Base-by-base conservation (phyloP, 2,329 filamentous ascomycete genomes). In the Colletotrichum orchidophilum region DNA sequence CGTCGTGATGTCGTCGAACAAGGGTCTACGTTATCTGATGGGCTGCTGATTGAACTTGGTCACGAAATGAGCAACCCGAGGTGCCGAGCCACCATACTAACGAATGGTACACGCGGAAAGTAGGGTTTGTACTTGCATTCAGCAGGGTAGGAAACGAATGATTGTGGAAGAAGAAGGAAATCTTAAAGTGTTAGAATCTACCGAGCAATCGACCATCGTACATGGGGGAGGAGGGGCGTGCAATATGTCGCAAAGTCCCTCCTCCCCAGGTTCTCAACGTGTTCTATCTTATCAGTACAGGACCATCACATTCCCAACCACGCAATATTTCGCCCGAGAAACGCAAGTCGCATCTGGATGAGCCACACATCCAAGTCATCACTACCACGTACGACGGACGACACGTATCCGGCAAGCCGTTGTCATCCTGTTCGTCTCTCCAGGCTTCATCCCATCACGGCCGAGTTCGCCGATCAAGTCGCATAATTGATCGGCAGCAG, bases 21-120 rank as follows among this genome's bases (percentile, higher is more conserved):
- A 49, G 59, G 65, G 13, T 55, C 35, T 49, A 55, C 58, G 58
- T 59, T 27, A 49, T 67, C 65, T 63, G 29, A 15, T 11, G 39
- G 18, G 39, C 18, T 46, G 39, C 4, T 46, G 15, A 46, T n/a
- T 46, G 39, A 50, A 31, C 31, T 39, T 33, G 42, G 18, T 33
- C 46, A 33, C 58, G 50, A 63, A 33, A 67, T 67, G 58, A 27
- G 18, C 29, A 13, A 11, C 18, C 26, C 26, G 64, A 18, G 39
- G 18, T 46, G 39, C 39, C 39, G 39, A 46, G 39, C 39, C 39
- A 52, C 39, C 33, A 27, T 26, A 39, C 31, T 26, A 35, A 50
- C n/a, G n/a, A 12, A 18, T 46, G 39, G 54, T n/a, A 7, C 11
- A 31, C 27, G 11, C 21, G 55, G 21, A 42, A 15, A 29, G 52